These are phyloP conservation scores for Euphorbia lathyris DNA, from an alignment of 345 rosid species.

Conservation along the genomic window DNA sequence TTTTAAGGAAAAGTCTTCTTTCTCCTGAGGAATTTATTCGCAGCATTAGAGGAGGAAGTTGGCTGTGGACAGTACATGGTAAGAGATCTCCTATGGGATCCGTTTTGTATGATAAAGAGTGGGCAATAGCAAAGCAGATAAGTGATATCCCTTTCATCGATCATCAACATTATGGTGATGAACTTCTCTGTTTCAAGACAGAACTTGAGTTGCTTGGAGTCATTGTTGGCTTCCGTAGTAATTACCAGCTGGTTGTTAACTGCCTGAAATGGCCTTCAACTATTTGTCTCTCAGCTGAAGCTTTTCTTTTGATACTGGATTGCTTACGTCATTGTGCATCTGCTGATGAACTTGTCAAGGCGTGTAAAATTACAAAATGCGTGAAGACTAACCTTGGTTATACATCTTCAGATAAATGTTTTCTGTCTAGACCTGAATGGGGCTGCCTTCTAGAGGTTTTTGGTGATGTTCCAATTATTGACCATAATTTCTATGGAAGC, in stretches of 20 bases:
- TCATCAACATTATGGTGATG: conserved; percentile 37
- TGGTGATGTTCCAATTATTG: conserved; percentile 40
- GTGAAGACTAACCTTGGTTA: conserved; percentile 50
- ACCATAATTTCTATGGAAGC: conserved; percentile 38
- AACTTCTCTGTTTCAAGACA: conserved; percentile 27
- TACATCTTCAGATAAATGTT: conserved; percentile 49
- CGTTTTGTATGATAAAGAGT: conserved; percentile 46
- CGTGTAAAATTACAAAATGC: conserved; percentile 32
- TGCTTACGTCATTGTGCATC: conserved; percentile 32
- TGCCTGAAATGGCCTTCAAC: conserved; percentile 35
- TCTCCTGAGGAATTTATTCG: conserved; percentile 41
- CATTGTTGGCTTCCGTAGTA: conserved; percentile 26
- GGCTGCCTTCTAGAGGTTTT: conserved; percentile 52
- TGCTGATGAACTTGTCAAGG: conserved; percentile 12
- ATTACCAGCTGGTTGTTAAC: conserved; percentile 35
- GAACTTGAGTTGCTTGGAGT: conserved; percentile 68
- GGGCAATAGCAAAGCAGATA: conserved; percentile 50
- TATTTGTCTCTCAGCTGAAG: conserved; percentile 32
- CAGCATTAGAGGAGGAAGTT: conserved; percentile 34
- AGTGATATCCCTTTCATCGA: conserved; percentile 58
- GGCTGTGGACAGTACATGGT: conserved; percentile 52
- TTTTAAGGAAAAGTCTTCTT: conserved; percentile 36
- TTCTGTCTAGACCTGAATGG: conserved; percentile 52
- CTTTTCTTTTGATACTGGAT: conserved; percentile 37
- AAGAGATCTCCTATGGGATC: conserved; percentile 47